Percentiles rank a stretch among this genome's conserved stretches.
phyloP scores from a whole-genome alignment of 768 basidiomycete species.

The Xerocomellus chrysenteron region DNA sequence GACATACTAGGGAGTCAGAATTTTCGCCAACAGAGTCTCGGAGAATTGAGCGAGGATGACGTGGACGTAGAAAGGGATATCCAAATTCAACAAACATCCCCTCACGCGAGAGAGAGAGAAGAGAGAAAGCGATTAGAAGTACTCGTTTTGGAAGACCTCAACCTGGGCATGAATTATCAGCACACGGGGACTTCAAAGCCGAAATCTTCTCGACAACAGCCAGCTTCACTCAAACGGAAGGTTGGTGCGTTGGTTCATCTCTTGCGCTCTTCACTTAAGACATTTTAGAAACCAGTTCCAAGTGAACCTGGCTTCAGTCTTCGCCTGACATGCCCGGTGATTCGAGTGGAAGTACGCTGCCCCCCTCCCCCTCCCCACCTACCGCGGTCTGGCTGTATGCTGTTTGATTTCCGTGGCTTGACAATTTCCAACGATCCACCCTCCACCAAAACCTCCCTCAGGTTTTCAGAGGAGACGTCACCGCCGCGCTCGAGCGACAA shows the following conservation, averaged over 20 bases:
- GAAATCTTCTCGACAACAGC: slow-evolving; percentile 7
- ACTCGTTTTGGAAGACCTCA: slow-evolving; percentile 57
- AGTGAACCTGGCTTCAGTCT: slow-evolving; percentile 21
- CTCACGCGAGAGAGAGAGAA: slow-evolving; percentile 28
- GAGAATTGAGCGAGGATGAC: slow-evolving; percentile 13
- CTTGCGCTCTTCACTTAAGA: slow-evolving; percentile 4
- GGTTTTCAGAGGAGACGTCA: slow-evolving; percentile 28
- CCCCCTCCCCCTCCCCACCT: slow-evolving; percentile 49
- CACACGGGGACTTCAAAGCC: slow-evolving; percentile 4
- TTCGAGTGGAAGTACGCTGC: slow-evolving; percentile 69
- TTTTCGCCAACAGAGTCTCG: neutral
- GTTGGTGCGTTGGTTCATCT: slow-evolving; percentile 6
- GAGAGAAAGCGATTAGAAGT: slow-evolving; percentile 46
- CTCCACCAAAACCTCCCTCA: slow-evolving; percentile 22
- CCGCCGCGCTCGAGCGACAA: neutral
- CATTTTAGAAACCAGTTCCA: slow-evolving; percentile 8
- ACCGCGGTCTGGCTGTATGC: slow-evolving; percentile 66
- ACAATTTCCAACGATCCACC: slow-evolving; percentile 34
- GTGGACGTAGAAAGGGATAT: slow-evolving; percentile 14
- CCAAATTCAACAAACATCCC: slow-evolving; percentile 25
- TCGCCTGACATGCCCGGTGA: slow-evolving; percentile 46
- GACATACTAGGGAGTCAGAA: neutral
- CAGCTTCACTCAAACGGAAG: slow-evolving; percentile 12
- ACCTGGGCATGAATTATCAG: slow-evolving; percentile 51
- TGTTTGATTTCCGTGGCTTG: slow-evolving; percentile 62